Evolutionary conservation across 768 basidiomycete genomes (phyloP), one percentile per base, ranked within the genome.

Genomic region (Rhodotorula toruloides): DNA sequence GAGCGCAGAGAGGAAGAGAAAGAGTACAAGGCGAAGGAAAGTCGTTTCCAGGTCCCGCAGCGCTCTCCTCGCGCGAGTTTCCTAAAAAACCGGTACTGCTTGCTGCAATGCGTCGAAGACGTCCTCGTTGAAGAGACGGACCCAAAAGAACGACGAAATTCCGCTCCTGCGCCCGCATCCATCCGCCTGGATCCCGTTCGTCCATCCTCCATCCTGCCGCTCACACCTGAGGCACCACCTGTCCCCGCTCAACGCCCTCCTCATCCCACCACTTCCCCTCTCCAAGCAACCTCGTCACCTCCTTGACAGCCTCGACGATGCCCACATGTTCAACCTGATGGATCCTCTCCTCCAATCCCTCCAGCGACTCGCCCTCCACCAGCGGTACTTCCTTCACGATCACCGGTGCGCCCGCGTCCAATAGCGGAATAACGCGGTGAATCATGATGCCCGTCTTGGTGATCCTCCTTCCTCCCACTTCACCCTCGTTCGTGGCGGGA

Each of bases 401-500:
- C 44, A 99, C 72, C 0, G 94, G 91, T 72, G 90, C 86, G 0
- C 96, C 96, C 12, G 86, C 84, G 78, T 99, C 96, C 36, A 99
- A 92, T 74, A 93, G 89, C 70, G 85, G 86, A 42, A 98, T 85
- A 21, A 97, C 96, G 32, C 86, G 83, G 78, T 99, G 96, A 0
- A 97, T 86, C 94, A 97, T 98, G 2, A 84, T 86, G 1, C 96
- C 93, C 1, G 88, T 85, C 63, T 82, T 81, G 39, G 81, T 80
- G 53, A 93, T 86, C 76, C 93, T 87, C 90, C 61, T 81, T 44
- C n/a, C 22, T 14, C 25, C 40, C 39, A 47, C 32, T n/a, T n/a
- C 5, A 9, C 37, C n/a, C 44, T 43, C n/a, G 17, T 9, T 29
- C 3, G 43, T 16, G 27, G 55, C 25, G 29, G 14, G 4, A 19